Percentiles rank a stretch among this genome's conserved stretches.
Conservation (phyloP, 306 rosid species). For the Malus sieversii region DNA sequence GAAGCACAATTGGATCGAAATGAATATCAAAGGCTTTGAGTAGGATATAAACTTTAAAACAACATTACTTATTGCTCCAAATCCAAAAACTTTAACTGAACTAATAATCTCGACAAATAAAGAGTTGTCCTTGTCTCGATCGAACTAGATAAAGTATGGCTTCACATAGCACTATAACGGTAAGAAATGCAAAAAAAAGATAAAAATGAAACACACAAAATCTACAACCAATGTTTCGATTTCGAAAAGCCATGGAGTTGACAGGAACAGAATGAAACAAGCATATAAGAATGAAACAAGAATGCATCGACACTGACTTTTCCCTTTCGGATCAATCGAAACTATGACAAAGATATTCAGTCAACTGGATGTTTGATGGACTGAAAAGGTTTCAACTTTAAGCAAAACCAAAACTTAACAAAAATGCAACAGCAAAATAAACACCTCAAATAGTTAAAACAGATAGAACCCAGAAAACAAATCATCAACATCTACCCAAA, state of each 20-base stretch:
- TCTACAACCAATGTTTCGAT: no score
- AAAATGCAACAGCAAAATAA: not conserved
- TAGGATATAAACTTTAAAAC: not conserved
- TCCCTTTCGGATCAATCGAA: no score
- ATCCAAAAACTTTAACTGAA: not conserved
- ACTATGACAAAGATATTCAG: no score
- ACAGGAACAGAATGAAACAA: no score
- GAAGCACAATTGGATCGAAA: constrained; percentile 3
- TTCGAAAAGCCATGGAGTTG: no score
- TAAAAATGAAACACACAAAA: no score
- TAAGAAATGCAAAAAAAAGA: not conserved
- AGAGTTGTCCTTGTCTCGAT: not conserved
- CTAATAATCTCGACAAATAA: not conserved
- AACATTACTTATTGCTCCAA: not conserved
- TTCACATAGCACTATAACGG: not conserved
- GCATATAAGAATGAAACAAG: no score
- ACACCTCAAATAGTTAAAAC: not conserved
- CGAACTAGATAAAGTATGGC: not conserved
- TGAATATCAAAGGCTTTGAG: constrained; percentile 7
- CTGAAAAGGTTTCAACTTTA: not conserved
- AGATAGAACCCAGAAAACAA: not conserved
- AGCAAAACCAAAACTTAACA: not conserved
- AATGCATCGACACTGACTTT: no score
- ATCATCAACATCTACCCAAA: not conserved
- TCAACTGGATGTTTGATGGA: no score